These are phyloP conservation scores for Penicillium sp. DNA, from an alignment of 2,329 filamentous ascomycete genomes.

Conservation along the genomic window DNA sequence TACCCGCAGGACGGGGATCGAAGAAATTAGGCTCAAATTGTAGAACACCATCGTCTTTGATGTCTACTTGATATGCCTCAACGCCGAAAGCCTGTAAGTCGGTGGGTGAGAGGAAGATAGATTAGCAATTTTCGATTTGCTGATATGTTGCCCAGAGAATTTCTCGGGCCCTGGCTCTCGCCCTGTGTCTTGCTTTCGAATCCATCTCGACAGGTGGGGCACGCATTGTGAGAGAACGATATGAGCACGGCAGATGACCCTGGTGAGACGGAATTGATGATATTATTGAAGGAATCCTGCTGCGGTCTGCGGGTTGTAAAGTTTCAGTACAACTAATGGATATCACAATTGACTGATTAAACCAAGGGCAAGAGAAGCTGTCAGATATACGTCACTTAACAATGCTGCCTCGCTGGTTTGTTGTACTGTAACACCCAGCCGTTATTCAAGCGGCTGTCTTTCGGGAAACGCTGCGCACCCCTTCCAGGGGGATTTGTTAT, in stretches of 20 bases:
- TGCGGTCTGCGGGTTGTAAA: too few relatives aligned
- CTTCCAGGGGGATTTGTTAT: too few relatives aligned
- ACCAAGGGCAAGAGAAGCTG: too few relatives aligned
- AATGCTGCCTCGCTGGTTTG: too few relatives aligned
- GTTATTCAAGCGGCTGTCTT: not conserved
- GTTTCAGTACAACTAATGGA: too few relatives aligned
- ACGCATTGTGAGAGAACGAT: not conserved
- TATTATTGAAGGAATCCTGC: too few relatives aligned
- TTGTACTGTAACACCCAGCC: not conserved
- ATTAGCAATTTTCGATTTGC: not conserved
- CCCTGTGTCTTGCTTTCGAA: not conserved
- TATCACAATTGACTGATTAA: too few relatives aligned
- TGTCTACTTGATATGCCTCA: not conserved
- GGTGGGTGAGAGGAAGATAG: not conserved
- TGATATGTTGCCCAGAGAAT: slow-evolving; percentile 2
- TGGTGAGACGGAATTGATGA: not conserved
- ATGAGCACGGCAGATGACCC: not conserved
- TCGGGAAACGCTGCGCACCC: not conserved
- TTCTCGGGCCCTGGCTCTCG: not conserved
- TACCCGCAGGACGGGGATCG: not conserved
- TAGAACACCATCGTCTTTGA: not conserved
- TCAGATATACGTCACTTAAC: too few relatives aligned
- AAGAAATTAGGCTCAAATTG: slow-evolving; percentile 2
- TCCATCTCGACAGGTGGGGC: not conserved
- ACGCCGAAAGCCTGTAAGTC: not conserved